Conservation (phyloP, 228 moss, liverwort and hornwort genomes). For the Sphagnum fallax region DNA sequence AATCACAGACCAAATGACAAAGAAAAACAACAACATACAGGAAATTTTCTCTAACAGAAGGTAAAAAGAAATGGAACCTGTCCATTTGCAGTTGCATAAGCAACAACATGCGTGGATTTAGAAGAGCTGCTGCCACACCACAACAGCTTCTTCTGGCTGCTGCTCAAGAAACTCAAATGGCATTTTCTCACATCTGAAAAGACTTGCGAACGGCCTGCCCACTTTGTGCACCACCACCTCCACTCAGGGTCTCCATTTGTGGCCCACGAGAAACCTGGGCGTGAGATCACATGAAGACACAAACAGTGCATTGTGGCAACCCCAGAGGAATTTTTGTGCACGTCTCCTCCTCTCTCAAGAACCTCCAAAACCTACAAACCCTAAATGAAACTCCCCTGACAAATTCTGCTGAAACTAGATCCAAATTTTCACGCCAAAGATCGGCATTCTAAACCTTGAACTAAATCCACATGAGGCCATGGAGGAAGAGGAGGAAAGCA, state of each 20-base stretch:
- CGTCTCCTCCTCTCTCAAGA: not conserved
- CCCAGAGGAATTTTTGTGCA: not conserved
- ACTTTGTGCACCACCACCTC: not conserved
- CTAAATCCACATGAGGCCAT: no score
- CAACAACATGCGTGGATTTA: slow-evolving; percentile 11
- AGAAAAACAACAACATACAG: not conserved
- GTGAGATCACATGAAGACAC: slow-evolving; percentile 16
- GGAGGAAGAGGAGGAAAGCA: no score
- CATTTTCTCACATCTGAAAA: not conserved
- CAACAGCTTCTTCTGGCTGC: not conserved
- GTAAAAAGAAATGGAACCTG: slow-evolving; percentile 20
- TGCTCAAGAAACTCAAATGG: not conserved
- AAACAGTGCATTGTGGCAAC: slow-evolving; percentile 22
- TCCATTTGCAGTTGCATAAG: slow-evolving; percentile 18
- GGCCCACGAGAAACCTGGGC: slow-evolving; percentile 4
- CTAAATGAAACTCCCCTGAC: no score
- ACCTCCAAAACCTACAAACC: no score
- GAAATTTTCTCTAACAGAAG: not conserved
- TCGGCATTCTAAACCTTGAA: no score
- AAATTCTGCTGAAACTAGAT: no score
- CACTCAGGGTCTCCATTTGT: slow-evolving; percentile 7
- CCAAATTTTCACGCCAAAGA: no score
- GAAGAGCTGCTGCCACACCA: not conserved
- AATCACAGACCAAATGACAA: not conserved
- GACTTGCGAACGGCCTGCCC: not conserved